Evolutionary conservation across 495 filamentous ascomycete species (phyloP).

Genomic region (Parathielavia hyrcaniae): DNA sequence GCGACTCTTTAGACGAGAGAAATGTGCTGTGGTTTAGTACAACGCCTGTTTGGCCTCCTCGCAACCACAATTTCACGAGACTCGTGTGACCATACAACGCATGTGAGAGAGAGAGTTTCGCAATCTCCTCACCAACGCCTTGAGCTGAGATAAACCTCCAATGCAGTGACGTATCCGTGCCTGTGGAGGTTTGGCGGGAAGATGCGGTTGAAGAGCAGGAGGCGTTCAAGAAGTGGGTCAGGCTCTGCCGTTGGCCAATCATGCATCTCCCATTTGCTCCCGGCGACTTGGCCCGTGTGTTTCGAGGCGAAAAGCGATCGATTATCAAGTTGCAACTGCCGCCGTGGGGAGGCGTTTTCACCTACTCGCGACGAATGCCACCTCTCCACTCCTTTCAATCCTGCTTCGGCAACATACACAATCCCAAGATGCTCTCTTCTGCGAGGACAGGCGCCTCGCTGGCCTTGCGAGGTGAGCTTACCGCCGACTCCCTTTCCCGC

Average conservation of each 20-base stretch:
- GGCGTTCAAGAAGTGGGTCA: neutral
- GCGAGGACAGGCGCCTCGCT: constrained; percentile 58
- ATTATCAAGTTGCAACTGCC: constrained; percentile 24
- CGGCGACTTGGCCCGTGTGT: constrained; percentile 13
- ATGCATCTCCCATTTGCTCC: constrained; percentile 18
- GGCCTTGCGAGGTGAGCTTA: constrained; percentile 61
- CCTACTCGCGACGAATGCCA: constrained; percentile 15
- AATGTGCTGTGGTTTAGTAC: neutral
- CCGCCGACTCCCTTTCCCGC: neutral
- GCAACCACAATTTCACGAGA: no score
- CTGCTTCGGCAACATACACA: constrained; percentile 1
- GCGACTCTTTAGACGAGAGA: neutral
- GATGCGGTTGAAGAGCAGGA: constrained; percentile 11
- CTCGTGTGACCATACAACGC: no score
- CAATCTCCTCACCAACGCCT: no score
- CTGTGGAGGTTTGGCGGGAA: no score
- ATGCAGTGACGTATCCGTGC: no score
- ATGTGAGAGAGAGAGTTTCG: no score
- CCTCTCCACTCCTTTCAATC: constrained; percentile 26
- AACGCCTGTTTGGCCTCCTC: no score
- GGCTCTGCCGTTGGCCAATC: constrained; percentile 19
- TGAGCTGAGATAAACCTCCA: no score
- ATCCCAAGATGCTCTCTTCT: constrained; percentile 53
- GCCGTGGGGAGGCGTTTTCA: constrained; percentile 17
- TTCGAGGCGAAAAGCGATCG: constrained; percentile 32